These are phyloP conservation scores for Isoetes engelmannii DNA, from an alignment of 83 land plant species.

Conservation along the genomic window DNA sequence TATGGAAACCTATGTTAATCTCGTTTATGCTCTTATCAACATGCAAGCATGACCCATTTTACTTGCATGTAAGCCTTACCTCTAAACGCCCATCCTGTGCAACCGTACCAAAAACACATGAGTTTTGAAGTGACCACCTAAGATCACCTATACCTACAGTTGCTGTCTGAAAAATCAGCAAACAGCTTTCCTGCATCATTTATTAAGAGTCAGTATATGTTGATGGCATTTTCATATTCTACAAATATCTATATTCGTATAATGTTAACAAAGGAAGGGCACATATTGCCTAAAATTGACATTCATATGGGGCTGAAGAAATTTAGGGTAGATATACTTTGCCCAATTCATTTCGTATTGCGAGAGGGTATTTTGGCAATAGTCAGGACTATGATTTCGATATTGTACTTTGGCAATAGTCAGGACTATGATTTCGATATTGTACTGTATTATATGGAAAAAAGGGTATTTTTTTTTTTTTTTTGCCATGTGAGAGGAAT, in stretches of 20 bases:
- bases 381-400: too few relatives aligned
- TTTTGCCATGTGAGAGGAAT: too few relatives aligned
- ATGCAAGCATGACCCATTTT: background rate
- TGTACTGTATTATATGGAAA: too few relatives aligned
- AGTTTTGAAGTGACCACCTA: slow-evolving; percentile 28
- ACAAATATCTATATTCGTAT: background rate
- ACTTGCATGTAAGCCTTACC: slow-evolving; percentile 4
- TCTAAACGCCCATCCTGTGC: slow-evolving; percentile 39
- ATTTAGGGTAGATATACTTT: too few relatives aligned
- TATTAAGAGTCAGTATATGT: background rate
- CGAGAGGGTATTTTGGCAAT: too few relatives aligned
- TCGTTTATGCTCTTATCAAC: background rate
- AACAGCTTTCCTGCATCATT: slow-evolving; percentile 25
- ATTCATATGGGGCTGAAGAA: too few relatives aligned
- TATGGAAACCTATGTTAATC: background rate
- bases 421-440: too few relatives aligned
- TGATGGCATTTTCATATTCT: too few relatives aligned
- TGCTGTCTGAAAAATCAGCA: slow-evolving; percentile 38
- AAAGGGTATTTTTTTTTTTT: too few relatives aligned
- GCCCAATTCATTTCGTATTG: too few relatives aligned
- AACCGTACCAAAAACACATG: slow-evolving; percentile 36
- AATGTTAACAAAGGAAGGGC: background rate
- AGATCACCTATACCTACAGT: slow-evolving; percentile 30
- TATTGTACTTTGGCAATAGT: too few relatives aligned
- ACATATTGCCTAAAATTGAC: too few relatives aligned